Percentiles rank a stretch among this genome's conserved stretches.
Conservation (phyloP, 2,329 filamentous ascomycete species). For the Fusarium longipes region DNA sequence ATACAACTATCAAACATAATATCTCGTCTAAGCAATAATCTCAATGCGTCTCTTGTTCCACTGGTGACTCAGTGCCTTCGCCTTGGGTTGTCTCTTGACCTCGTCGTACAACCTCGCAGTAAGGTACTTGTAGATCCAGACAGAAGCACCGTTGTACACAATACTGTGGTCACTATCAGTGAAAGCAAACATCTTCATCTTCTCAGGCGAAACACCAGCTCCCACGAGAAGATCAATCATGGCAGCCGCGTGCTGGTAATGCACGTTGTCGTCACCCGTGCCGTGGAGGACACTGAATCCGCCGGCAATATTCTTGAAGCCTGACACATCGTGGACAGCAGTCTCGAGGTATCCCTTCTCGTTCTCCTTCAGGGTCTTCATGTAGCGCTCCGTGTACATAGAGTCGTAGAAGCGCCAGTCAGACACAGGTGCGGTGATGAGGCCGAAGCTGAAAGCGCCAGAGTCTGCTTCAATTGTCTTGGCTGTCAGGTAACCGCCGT, state of each 20-base stretch:
- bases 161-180: constrained; percentile 75
- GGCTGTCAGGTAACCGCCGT: constrained; percentile 72
- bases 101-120: constrained; percentile 71
- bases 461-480: constrained; percentile 74
- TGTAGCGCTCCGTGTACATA: constrained; percentile 79
- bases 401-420: constrained; percentile 79
- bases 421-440: constrained; percentile 73
- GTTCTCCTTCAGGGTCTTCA: constrained; percentile 71
- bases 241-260: constrained; percentile 74
- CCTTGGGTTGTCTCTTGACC: constrained; percentile 63
- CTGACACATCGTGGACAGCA: constrained; percentile 66
- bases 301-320: constrained; percentile 72
- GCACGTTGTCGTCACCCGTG: constrained; percentile 77
- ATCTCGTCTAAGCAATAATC: background rate
- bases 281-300: constrained; percentile 73
- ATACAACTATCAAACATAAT: background rate
- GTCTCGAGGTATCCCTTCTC: constrained; percentile 69
- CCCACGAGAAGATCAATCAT: constrained; percentile 71
- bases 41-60: constrained; percentile 47
- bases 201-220: constrained; percentile 66
- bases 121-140: constrained; percentile 72
- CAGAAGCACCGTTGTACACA: constrained; percentile 64
- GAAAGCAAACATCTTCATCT: constrained; percentile 72
- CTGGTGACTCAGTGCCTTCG: constrained; percentile 47
- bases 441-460: constrained; percentile 69